These are phyloP conservation scores for Linnemannia hyalina DNA, from an alignment of 192 early-diverging fungal genomes.

Conservation along the genomic window DNA sequence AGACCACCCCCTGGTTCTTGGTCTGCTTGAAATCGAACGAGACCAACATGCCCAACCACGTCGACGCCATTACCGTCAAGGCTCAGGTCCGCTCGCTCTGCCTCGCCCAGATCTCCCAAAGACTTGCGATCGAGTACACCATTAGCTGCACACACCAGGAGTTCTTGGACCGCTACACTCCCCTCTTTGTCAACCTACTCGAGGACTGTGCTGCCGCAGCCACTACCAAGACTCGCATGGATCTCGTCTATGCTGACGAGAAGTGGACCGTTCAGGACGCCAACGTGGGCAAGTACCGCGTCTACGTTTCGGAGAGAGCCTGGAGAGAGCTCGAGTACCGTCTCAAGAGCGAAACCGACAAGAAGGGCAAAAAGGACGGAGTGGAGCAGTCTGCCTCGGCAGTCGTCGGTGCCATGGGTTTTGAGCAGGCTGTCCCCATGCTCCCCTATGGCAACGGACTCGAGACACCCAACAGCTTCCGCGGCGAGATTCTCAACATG, in stretches of 20 bases:
- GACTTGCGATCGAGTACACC: constrained; percentile 79
- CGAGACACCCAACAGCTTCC: constrained; percentile 45
- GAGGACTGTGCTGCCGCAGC: constrained; percentile 50
- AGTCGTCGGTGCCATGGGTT: constrained; percentile 33
- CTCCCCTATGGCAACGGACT: constrained; percentile 23
- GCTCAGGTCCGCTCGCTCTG: constrained; percentile 80
- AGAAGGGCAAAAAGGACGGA: constrained; percentile 63
- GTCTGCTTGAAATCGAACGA: constrained; percentile 84
- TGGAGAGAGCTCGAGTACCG: constrained; percentile 90
- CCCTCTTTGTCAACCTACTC: constrained; percentile 50
- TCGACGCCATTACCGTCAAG: constrained; percentile 78
- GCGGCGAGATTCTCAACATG: constrained; percentile 45
- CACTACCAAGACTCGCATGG: constrained; percentile 33
- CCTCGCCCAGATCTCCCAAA: constrained; percentile 74
- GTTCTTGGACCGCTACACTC: constrained; percentile 80
- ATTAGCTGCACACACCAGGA: constrained; percentile 81
- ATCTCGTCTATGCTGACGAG: constrained; percentile 25
- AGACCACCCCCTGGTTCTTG: constrained; percentile 85
- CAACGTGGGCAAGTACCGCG: constrained; percentile 55
- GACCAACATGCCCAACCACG: constrained; percentile 67
- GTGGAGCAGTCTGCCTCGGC: constrained; percentile 57
- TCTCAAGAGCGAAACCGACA: constrained; percentile 80
- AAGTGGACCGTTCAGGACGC: constrained; percentile 41
- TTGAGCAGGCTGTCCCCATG: constrained; percentile 35
- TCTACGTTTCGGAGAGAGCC: constrained; percentile 80